Base-by-base conservation (phyloP, 108 stramenopile species). In the Fistulifera pelliculosa region DNA sequence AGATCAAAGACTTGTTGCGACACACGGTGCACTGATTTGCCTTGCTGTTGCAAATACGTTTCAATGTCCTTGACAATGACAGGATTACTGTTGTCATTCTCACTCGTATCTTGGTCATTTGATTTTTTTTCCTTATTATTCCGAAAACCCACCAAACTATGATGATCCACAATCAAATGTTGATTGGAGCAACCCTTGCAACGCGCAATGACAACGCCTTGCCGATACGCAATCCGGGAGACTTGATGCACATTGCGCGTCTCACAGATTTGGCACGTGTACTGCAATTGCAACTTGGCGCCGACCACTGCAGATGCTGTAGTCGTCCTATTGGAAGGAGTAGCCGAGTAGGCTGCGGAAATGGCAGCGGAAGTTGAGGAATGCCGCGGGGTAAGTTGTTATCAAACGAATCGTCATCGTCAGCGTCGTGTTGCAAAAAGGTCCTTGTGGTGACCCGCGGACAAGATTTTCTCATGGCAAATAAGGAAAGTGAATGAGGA, bases 151-250 rank as follows among this genome's bases (percentile, higher is more conserved):
- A 47, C 41, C 26, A 27, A 77, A 31, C 76, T 76, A 10, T 85
- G 62, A 70, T 90, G 82, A 60, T 90, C 87, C 1, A 83, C 81
- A 56, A 90, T 83, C 68, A 80, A 61, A 71, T 90, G 87, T 54
- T 77, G 75, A 50, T 38, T 58, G 0, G 55, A 39, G 48, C 87
- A 90, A 0, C 75, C 77, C 55, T 81, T 77, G 58, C 87, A 90
- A 1, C 73, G 47, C 31, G 74, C 70, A 61, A 90, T 83, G 17
- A 90, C 87, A 14, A 85, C 70, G 3, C 87, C 87, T 16, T 79
- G 64, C 11, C 69, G 65, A 47, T 90, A 90, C 10, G 83, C 83
- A 39, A 70, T 44, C 38, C 78, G 42, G 11, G 75, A 74, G 3
- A 80, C 74, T 14, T 43, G 39, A 40, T 78, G 61, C 0, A 63